Percentiles rank a stretch among this genome's conserved stretches.
Conservation (phyloP, 805 yeast genomes). For the Candida odintsovae region DNA sequence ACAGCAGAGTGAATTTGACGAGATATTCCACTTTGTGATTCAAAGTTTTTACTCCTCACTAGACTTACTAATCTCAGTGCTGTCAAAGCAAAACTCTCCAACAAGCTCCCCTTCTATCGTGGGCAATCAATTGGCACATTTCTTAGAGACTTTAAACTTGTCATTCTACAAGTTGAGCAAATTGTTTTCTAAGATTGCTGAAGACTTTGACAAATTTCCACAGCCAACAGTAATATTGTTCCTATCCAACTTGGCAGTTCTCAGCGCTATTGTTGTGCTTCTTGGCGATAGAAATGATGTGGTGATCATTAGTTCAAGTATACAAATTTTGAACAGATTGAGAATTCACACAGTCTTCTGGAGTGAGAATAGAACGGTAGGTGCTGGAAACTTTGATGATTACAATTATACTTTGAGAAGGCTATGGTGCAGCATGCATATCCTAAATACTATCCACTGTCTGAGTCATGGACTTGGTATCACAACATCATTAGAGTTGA, state of each 20-base stretch:
- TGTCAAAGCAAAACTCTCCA: slow-evolving; percentile 6
- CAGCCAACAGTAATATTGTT: slow-evolving; percentile 11
- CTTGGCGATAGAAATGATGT: slow-evolving; percentile 57
- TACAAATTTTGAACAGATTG: slow-evolving; percentile 53
- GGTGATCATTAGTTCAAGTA: slow-evolving; percentile 44
- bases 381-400: slow-evolving; percentile 19
- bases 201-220: slow-evolving; percentile 7
- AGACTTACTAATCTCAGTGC: slow-evolving; percentile 14
- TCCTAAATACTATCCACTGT: slow-evolving; percentile 48
- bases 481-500: slow-evolving; percentile 18
- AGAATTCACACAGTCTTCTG: slow-evolving; percentile 36
- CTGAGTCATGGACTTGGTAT: slow-evolving; percentile 46
- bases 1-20: slow-evolving; percentile 16
- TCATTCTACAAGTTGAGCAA: slow-evolving; percentile 13
- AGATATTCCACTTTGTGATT: slow-evolving; percentile 12
- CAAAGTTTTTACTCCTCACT: slow-evolving; percentile 15
- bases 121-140: background rate
- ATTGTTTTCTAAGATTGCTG: slow-evolving; percentile 8
- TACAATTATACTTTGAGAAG: slow-evolving; percentile 29
- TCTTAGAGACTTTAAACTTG: slow-evolving; percentile 9
- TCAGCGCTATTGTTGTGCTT: slow-evolving; percentile 52
- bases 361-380: slow-evolving; percentile 6
- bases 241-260: slow-evolving; percentile 29
- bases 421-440: slow-evolving; percentile 40
- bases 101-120: slow-evolving; percentile 2